Conservation (phyloP, 2,329 filamentous ascomycete species). For the Xylariomycetidae sp. region DNA sequence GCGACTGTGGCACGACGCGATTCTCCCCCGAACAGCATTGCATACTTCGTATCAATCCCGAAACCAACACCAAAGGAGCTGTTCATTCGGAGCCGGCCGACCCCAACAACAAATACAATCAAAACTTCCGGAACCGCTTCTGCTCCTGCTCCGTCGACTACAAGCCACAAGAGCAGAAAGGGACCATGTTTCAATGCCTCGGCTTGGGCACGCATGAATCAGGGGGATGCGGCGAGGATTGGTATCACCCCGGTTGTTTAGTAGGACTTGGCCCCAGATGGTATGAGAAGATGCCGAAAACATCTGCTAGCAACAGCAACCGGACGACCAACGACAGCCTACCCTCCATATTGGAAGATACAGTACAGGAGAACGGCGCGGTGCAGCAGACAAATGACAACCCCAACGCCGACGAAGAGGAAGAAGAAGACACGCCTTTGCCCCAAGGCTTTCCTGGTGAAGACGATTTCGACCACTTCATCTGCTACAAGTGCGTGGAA, state of each 20-base stretch:
- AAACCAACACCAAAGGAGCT: constrained; percentile 69
- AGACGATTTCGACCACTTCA: constrained; percentile 81
- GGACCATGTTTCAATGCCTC: constrained; percentile 97
- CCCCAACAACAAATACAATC: constrained; percentile 80
- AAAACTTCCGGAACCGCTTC: constrained; percentile 91
- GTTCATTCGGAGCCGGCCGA: constrained; percentile 73
- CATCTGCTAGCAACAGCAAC: constrained; percentile 8
- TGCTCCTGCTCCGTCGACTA: constrained; percentile 88
- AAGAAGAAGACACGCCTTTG: constrained; percentile 60
- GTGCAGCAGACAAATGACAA: constrained; percentile 14
- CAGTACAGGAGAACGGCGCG: constrained; percentile 19
- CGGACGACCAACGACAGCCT: constrained; percentile 26
- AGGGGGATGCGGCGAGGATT: constrained; percentile 92
- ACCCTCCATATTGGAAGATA: constrained; percentile 46
- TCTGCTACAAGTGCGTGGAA: constrained; percentile 92
- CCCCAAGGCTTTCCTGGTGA: constrained; percentile 85
- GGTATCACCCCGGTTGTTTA: constrained; percentile 94
- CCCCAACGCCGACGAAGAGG: constrained; percentile 31
- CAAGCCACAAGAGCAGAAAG: constrained; percentile 82
- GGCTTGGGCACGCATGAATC: constrained; percentile 75
- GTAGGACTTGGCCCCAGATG: constrained; percentile 74
- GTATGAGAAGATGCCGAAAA: constrained; percentile 50
- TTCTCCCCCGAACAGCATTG: constrained; percentile 67
- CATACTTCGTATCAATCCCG: constrained; percentile 65
- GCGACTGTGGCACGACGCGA: constrained; percentile 89